Evolutionary conservation across 2,329 filamentous ascomycete species (phyloP).

Genomic region (Fusarium subglutinans): DNA sequence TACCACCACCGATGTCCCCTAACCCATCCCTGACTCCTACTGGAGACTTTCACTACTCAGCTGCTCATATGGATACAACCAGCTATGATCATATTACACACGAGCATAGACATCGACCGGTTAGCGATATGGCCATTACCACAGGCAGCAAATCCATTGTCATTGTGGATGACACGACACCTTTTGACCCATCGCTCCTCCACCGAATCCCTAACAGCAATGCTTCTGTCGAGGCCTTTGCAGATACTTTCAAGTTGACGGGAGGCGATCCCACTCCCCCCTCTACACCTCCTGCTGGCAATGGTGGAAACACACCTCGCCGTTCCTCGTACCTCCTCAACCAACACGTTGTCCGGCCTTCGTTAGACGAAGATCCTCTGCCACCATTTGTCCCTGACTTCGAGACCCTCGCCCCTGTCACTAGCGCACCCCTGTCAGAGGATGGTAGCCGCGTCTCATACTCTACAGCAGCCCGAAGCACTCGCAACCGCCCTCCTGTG

Average conservation of each 20-base stretch:
- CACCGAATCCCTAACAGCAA: slow-evolving; percentile 56
- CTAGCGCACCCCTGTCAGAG: slow-evolving; percentile 44
- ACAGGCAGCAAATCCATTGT: slow-evolving; percentile 89
- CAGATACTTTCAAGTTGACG: slow-evolving; percentile 59
- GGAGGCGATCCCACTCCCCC: slow-evolving; percentile 68
- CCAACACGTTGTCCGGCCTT: slow-evolving; percentile 53
- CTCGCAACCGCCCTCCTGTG: slow-evolving; percentile 43
- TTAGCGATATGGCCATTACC: slow-evolving; percentile 70
- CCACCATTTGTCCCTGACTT: slow-evolving; percentile 61
- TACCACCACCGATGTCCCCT: slow-evolving; percentile 25
- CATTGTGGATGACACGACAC: slow-evolving; percentile 77
- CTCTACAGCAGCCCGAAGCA: slow-evolving; percentile 38
- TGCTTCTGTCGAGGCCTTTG: slow-evolving; percentile 62
- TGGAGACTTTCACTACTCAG: slow-evolving; percentile 53
- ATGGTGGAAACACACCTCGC: slow-evolving; percentile 55
- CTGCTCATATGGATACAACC: slow-evolving; percentile 54
- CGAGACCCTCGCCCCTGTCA: slow-evolving; percentile 49
- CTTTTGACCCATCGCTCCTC: slow-evolving; percentile 60
- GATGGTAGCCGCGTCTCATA: slow-evolving; percentile 47
- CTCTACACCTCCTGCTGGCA: slow-evolving; percentile 63
- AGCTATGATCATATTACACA: slow-evolving; percentile 48
- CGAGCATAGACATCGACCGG: slow-evolving; percentile 51
- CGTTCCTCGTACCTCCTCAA: slow-evolving; percentile 66
- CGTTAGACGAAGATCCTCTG: slow-evolving; percentile 51
- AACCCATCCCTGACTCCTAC: slow-evolving; percentile 43